Evolutionary conservation across 192 early-diverging fungal species (phyloP).

Genomic region (Coemansia sp.): DNA sequence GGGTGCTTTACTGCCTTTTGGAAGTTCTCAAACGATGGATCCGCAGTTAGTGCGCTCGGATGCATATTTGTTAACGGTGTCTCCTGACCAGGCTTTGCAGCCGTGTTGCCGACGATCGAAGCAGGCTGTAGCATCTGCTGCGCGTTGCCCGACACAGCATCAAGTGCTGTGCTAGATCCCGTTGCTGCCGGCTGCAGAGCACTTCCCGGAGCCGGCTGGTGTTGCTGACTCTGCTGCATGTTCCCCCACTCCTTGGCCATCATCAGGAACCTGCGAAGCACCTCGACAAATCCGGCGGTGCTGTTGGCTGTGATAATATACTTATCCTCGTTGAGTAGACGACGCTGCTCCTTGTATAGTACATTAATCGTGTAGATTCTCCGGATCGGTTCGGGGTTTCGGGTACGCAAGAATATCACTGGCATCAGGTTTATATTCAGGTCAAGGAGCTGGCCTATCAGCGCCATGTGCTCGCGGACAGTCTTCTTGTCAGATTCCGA

Average conservation of each 20-base stretch:
- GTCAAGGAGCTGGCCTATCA: conserved; percentile 18
- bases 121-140: conserved; percentile 2
- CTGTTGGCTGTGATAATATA: conserved; percentile 26
- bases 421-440: conserved; percentile 19
- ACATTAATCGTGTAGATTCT: conserved; percentile 20
- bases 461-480: conserved; percentile 16
- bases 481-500: conserved; percentile 22
- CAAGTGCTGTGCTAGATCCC: no score
- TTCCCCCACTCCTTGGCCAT: conserved; percentile 42
- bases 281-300: neutral
- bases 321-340: conserved; percentile 35
- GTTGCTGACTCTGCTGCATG: conserved; percentile 12
- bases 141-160: neutral
- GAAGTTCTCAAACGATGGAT: conserved; percentile 43
- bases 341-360: conserved; percentile 30
- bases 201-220: no score
- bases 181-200: no score
- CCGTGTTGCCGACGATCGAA: neutral
- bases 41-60: conserved; percentile 37
- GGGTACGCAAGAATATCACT: conserved; percentile 25
- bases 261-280: conserved; percentile 12
- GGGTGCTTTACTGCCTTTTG: conserved; percentile 51
- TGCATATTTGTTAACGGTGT: conserved; percentile 49
- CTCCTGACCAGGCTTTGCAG: conserved; percentile 3
- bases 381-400: conserved; percentile 12